Percentiles rank a stretch among this genome's conserved stretches.
phyloP scores from a whole-genome alignment of 2,329 filamentous ascomycete species.

The Daldinia sp. region DNA sequence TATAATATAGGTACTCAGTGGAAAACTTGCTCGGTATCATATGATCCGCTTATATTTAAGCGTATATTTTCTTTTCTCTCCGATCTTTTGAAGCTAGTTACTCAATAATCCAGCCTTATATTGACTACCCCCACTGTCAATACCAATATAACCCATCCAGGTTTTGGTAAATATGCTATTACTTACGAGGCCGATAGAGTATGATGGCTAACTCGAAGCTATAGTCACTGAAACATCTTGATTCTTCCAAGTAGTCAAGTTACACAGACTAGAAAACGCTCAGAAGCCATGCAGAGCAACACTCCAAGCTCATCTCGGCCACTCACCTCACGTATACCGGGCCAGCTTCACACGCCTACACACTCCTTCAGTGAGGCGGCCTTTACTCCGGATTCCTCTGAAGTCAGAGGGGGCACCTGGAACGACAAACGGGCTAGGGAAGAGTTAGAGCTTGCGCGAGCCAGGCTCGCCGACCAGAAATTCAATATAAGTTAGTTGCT shows the following conservation, averaged over 20 bases:
- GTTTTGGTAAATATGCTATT: background rate
- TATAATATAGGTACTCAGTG: background rate
- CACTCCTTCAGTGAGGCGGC: constrained; percentile 49
- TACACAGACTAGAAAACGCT: background rate
- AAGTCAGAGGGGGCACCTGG: constrained; percentile 43
- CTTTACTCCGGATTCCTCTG: constrained; percentile 47
- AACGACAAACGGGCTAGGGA: constrained; percentile 58
- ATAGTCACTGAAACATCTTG: background rate
- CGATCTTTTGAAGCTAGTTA: background rate
- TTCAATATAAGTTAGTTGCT: constrained; percentile 60
- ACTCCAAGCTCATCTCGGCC: constrained; percentile 42
- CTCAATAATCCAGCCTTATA: background rate
- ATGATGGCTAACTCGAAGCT: constrained; percentile 1
- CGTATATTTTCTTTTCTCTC: background rate
- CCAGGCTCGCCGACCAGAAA: constrained; percentile 58
- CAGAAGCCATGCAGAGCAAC: constrained; percentile 33
- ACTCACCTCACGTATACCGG: constrained; percentile 37
- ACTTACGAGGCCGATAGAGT: background rate
- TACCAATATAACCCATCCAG: background rate
- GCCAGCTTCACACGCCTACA: constrained; percentile 49
- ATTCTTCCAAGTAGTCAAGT: background rate
- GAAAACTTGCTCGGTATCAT: background rate
- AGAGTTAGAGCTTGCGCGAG: constrained; percentile 56
- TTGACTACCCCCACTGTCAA: background rate
- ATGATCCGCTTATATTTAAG: background rate